phyloP scores from a whole-genome alignment of 805 yeast genomes.

The Barnettozyma vustinii region DNA sequence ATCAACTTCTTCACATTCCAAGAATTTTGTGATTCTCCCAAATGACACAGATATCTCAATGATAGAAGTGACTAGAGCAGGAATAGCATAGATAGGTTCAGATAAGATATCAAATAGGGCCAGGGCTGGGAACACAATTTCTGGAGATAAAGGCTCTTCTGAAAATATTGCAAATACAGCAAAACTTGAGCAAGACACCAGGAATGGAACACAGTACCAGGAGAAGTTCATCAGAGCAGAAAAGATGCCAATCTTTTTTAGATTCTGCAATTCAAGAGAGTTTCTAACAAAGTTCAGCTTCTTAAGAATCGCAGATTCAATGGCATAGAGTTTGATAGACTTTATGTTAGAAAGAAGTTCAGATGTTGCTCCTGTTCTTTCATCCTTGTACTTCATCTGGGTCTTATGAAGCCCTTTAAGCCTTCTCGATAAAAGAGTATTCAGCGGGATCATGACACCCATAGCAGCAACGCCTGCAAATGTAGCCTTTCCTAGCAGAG shows the following conservation, averaged over 20 bases:
- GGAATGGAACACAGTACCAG: slow-evolving; percentile 61
- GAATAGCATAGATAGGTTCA: slow-evolving; percentile 55
- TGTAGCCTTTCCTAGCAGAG: slow-evolving; percentile 52
- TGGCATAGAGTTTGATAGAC: slow-evolving; percentile 60
- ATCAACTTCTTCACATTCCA: slow-evolving; percentile 43
- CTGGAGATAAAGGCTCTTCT: slow-evolving; percentile 52
- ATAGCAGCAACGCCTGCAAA: slow-evolving; percentile 52
- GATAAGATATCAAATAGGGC: slow-evolving; percentile 54
- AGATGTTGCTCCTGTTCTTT: slow-evolving; percentile 50
- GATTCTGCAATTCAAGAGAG: slow-evolving; percentile 47
- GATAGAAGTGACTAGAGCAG: slow-evolving; percentile 48
- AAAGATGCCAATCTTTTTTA: slow-evolving; percentile 42
- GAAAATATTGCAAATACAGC: slow-evolving; percentile 44
- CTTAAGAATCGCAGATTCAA: slow-evolving; percentile 61
- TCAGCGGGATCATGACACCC: slow-evolving; percentile 53
- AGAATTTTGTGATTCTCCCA: slow-evolving; percentile 45
- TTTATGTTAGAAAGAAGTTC: slow-evolving; percentile 58
- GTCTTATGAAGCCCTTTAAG: slow-evolving; percentile 42
- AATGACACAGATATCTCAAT: slow-evolving; percentile 58
- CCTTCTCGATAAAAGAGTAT: slow-evolving; percentile 40
- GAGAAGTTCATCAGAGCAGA: slow-evolving; percentile 46
- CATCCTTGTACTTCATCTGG: slow-evolving; percentile 60
- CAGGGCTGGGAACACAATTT: slow-evolving; percentile 64
- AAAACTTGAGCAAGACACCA: slow-evolving; percentile 60
- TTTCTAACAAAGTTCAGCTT: slow-evolving; percentile 51